phyloP scores from a whole-genome alignment of 176 grass and related monocot species.

The Otatea glauca region DNA sequence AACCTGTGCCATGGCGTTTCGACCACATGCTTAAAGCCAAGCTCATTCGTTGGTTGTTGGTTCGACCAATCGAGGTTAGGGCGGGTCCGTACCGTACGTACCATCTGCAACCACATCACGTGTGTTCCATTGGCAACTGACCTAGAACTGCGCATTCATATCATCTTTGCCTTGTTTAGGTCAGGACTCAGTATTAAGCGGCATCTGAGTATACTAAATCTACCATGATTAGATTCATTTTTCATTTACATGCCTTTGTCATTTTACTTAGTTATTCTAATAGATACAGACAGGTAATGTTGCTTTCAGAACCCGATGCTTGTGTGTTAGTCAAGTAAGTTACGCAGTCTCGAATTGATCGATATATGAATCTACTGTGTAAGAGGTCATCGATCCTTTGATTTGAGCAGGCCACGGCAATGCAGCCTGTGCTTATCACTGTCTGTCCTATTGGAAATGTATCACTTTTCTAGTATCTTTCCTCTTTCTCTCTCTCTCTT shows the following conservation, averaged over 20 bases:
- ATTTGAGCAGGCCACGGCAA: neutral
- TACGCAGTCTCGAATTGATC: neutral
- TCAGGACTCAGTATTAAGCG: neutral
- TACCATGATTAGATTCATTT: neutral
- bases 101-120: neutral
- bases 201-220: neutral
- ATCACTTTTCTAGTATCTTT: no score
- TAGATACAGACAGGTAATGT: neutral
- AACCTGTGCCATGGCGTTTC: no score
- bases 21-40: no score
- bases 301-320: conserved; percentile 4
- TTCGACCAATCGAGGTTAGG: neutral
- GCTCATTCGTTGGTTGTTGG: neutral
- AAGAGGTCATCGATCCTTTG: neutral
- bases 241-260: neutral
- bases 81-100: neutral
- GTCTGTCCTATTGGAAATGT: neutral
- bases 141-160: neutral
- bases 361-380: neutral
- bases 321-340: neutral
- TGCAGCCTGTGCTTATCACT: neutral
- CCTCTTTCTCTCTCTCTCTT: no score
- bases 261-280: neutral
- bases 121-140: neutral
- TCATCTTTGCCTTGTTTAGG: neutral